A percentile compares a stretch with the other conserved stretches of the same genome.
Evolutionary conservation across 108 stramenopile species (phyloP).

Genomic region (Halocafeteria seosinensis): DNA sequence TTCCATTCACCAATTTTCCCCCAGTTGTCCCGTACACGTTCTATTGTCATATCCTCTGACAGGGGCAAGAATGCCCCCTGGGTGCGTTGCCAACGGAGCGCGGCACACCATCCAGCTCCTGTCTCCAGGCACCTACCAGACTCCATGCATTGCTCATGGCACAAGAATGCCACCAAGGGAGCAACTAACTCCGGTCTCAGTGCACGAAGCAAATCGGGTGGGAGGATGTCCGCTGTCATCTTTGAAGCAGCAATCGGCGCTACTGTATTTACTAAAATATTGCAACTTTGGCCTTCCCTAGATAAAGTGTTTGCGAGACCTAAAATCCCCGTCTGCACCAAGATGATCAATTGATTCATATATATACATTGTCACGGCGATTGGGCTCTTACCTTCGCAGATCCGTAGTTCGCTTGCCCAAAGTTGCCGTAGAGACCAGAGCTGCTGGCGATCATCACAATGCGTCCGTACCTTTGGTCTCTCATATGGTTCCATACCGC

Average conservation of each 20-base stretch:
- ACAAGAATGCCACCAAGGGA: constrained; percentile 22
- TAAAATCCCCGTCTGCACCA: constrained; percentile 14
- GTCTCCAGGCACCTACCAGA: constrained; percentile 7
- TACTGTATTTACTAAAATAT: constrained; percentile 18
- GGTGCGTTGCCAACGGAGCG: constrained; percentile 14
- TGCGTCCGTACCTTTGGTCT: constrained; percentile 17
- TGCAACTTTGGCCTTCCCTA: constrained; percentile 13
- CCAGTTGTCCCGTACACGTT: no score
- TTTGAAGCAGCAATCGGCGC: constrained; percentile 18
- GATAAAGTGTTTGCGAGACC: constrained; percentile 19
- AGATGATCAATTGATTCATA: no score
- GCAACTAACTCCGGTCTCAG: constrained; percentile 20
- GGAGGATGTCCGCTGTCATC: constrained; percentile 24
- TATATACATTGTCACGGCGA: no score
- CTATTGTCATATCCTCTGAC: no score
- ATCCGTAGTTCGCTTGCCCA: constrained; percentile 20
- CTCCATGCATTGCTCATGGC: constrained; percentile 9
- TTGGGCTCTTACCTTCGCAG: no score
- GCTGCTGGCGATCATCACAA: constrained; percentile 14
- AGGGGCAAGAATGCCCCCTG: neutral
- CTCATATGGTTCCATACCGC: constrained; percentile 21
- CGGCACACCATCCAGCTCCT: constrained; percentile 15
- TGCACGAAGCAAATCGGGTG: constrained; percentile 14
- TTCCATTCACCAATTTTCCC: no score
- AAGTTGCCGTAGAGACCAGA: constrained; percentile 28